phyloP scores from a whole-genome alignment of 2,329 filamentous ascomycete genomes.

The Aspergillus ustus region DNA sequence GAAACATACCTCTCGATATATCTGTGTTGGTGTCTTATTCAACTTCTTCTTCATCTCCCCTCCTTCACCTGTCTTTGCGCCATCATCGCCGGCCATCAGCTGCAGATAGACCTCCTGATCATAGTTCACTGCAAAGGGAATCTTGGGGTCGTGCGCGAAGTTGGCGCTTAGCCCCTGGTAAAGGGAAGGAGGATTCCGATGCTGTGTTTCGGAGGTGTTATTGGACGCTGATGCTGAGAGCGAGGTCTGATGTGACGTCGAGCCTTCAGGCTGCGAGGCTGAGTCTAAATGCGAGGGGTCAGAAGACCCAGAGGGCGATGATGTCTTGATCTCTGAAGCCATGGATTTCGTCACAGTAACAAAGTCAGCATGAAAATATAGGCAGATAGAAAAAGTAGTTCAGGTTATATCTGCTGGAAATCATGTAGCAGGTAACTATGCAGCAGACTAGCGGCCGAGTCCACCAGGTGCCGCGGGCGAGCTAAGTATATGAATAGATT shows the following conservation, averaged over 20 bases:
- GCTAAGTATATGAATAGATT: not conserved
- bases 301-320: not conserved
- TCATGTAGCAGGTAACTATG: not conserved
- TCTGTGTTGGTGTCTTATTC: slow-evolving; percentile 35
- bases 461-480: no score
- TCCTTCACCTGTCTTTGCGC: not conserved
- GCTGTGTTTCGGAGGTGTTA: not conserved
- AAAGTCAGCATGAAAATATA: not conserved
- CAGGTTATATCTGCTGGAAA: not conserved
- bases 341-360: not conserved
- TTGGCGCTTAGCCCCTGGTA: slow-evolving; percentile 58
- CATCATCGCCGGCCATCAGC: slow-evolving; percentile 28
- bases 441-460: not conserved
- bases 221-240: not conserved
- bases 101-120: slow-evolving; percentile 39
- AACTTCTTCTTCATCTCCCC: slow-evolving; percentile 23
- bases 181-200: not conserved
- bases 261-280: not conserved
- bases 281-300: not conserved
- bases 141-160: slow-evolving; percentile 24
- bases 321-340: not conserved
- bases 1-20: slow-evolving; percentile 34
- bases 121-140: slow-evolving; percentile 31
- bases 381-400: not conserved
- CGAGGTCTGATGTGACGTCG: not conserved